phyloP scores from a whole-genome alignment of 73 alveolate genomes.

The Strombidium stylifer region DNA sequence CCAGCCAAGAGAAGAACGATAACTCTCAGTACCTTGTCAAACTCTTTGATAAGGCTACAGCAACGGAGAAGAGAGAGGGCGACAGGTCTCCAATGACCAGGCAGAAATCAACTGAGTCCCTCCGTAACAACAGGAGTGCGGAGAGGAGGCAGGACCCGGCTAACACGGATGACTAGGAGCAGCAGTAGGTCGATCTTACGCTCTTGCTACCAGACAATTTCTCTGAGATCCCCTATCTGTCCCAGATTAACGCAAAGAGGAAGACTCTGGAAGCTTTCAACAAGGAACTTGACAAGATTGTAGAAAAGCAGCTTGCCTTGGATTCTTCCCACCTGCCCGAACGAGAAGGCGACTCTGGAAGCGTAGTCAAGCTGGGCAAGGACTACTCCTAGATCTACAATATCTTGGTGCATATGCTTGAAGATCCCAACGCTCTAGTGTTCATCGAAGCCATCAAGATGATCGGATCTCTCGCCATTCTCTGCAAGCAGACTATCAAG shows the following conservation, averaged over 20 bases:
- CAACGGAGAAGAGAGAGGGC: too few relatives aligned
- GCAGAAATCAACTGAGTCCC: too few relatives aligned
- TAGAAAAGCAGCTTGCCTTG: background rate
- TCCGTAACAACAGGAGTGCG: too few relatives aligned
- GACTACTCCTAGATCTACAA: conserved; percentile 45
- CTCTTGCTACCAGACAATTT: conserved; percentile 39
- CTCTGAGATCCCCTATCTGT: conserved; percentile 43
- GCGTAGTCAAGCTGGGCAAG: too few relatives aligned
- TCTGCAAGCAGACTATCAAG: conserved; percentile 14
- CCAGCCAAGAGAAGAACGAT: background rate
- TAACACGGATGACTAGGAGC: background rate
- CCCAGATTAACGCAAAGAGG: conserved; percentile 40
- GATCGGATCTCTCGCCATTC: conserved; percentile 19
- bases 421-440: conserved; percentile 50
- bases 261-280: conserved; percentile 37
- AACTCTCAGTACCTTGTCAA: background rate
- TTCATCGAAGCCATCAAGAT: conserved; percentile 50
- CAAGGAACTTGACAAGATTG: conserved; percentile 24
- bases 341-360: too few relatives aligned
- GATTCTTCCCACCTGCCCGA: too few relatives aligned
- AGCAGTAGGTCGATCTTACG: conserved; percentile 21
- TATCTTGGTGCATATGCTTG: conserved; percentile 55
- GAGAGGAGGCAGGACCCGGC: too few relatives aligned
- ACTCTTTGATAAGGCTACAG: background rate
- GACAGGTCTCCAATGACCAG: too few relatives aligned